These are phyloP conservation scores for Torrubiellomyces zombiae DNA, from an alignment of 2,329 filamentous ascomycete genomes.

Conservation along the genomic window DNA sequence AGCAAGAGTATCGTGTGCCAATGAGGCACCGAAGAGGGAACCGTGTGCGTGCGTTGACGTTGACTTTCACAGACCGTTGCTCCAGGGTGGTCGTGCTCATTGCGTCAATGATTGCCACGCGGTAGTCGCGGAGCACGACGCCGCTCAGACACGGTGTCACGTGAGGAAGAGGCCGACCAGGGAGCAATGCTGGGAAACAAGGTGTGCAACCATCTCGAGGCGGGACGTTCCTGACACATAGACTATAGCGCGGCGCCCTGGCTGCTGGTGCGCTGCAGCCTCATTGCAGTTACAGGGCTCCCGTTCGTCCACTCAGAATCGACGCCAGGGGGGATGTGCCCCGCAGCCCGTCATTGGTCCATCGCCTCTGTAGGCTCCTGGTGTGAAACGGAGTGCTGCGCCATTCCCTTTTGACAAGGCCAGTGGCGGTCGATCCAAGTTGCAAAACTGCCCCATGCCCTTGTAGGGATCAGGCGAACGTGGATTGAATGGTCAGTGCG, in stretches of 20 bases:
- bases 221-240: slow-evolving; percentile 20
- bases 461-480: not conserved
- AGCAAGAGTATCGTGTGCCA: too few species aligned
- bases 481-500: too few species aligned
- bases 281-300: slow-evolving; percentile 1
- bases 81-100: too few species aligned
- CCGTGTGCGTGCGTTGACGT: too few species aligned
- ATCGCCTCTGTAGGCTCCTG: too few species aligned
- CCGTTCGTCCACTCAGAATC: slow-evolving; percentile 4
- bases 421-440: slow-evolving; percentile 1
- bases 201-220: slow-evolving; percentile 12
- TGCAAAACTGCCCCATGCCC: slow-evolving; percentile 1
- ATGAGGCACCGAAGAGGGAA: too few species aligned
- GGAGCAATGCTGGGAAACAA: not conserved
- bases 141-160: slow-evolving; percentile 10
- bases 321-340: slow-evolving; percentile 10
- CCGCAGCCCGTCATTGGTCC: slow-evolving; percentile 12
- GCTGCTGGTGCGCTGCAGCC: slow-evolving; percentile 4
- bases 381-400: slow-evolving; percentile 6
- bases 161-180: slow-evolving; percentile 4
- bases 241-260: not conserved
- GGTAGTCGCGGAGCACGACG: slow-evolving; percentile 1
- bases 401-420: slow-evolving; percentile 5
- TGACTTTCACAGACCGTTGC: too few species aligned
- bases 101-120: not conserved